Percentiles rank a stretch among this genome's conserved stretches.
Conservation (phyloP, 2,329 filamentous ascomycete species). For the Dryadomyces sulphureus region DNA sequence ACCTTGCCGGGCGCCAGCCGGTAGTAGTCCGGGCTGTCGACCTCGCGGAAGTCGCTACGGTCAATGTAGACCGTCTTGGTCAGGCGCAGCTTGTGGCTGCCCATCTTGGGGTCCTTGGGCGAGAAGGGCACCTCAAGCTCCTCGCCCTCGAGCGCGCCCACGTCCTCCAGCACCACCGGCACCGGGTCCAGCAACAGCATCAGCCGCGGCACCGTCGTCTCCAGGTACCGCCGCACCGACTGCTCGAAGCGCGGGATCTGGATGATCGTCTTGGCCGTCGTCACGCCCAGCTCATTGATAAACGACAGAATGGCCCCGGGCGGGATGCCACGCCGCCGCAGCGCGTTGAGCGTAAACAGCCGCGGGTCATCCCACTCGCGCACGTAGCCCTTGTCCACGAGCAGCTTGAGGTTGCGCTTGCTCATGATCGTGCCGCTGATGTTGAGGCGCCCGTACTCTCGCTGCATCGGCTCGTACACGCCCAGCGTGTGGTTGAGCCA, state of each 20-base stretch:
- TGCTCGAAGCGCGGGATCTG: constrained; percentile 74
- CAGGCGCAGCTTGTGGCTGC: constrained; percentile 45
- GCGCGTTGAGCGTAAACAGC: constrained; percentile 72
- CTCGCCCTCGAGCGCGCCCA: constrained; percentile 46
- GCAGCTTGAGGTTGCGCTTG: constrained; percentile 68
- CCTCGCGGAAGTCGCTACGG: constrained; percentile 60
- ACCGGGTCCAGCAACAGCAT: constrained; percentile 84
- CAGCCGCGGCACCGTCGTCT: constrained; percentile 72
- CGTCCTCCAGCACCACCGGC: constrained; percentile 66
- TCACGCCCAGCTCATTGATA: constrained; percentile 82
- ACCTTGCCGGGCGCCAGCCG: constrained; percentile 57
- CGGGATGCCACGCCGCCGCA: constrained; percentile 73
- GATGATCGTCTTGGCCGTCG: constrained; percentile 66
- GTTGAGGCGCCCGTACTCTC: constrained; percentile 58
- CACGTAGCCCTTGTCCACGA: constrained; percentile 67
- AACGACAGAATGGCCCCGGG: constrained; percentile 82
- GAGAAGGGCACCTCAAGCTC: constrained; percentile 64
- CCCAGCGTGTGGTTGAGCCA: constrained; percentile 69
- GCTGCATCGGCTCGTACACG: constrained; percentile 85
- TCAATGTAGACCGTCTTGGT: constrained; percentile 79
- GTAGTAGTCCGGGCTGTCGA: constrained; percentile 61
- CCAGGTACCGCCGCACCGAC: constrained; percentile 71
- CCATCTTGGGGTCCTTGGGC: constrained; percentile 60
- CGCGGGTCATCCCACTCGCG: constrained; percentile 85
- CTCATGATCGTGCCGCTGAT: constrained; percentile 75